Evolutionary conservation across 148 eudicot genomes (phyloP), one percentile per base, ranked within the genome.

Genomic region (Camellia sinensis): DNA sequence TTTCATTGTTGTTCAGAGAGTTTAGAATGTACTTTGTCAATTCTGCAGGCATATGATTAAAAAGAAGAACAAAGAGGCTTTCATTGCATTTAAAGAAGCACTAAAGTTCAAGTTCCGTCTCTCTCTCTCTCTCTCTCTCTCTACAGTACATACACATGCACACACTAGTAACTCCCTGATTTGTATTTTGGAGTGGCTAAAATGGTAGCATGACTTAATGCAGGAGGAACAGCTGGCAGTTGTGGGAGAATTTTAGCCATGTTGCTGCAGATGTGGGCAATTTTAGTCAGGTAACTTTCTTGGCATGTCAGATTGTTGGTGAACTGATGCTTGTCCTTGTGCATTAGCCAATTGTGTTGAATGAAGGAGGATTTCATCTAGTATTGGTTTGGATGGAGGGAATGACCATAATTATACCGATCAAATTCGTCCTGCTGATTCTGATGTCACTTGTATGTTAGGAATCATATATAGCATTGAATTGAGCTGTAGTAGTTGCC

Each of bases 161-260:
- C n/a, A 46, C 46, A 65, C 41, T 17, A 7, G 41, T 7, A 22
- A 29, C 18, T 14, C 56, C 43, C 8, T 64, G 21, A 50, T 73
- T 53, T 50, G 50, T 40, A 62, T 7, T 52, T 66, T 57, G 79
- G 54, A 57, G 29, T 46, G 15, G 14, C 48, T 74, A 61, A 52
- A 18, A 15, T 71, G 64, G 21, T 84, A 78, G 62, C 11, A 74
- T 43, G 56, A 22, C 76, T 46, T 40, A 46, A 54, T 56, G 80
- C 94, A 94, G 97, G 87, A 85, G 98, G 80, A 86, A 90, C 69
- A 96, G 91, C 88, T 96, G 99, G 99, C 98, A 94, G 81, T 82
- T 94, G 93, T 96, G 99, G 99, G 97, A 94, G 82, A 96, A 92
- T 75, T 96, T 78, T 82, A 91, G 98, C 78, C 89, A 86, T 66